Base-by-base conservation (phyloP, 305 asterid species). In the Nicotiana rustica region DNA sequence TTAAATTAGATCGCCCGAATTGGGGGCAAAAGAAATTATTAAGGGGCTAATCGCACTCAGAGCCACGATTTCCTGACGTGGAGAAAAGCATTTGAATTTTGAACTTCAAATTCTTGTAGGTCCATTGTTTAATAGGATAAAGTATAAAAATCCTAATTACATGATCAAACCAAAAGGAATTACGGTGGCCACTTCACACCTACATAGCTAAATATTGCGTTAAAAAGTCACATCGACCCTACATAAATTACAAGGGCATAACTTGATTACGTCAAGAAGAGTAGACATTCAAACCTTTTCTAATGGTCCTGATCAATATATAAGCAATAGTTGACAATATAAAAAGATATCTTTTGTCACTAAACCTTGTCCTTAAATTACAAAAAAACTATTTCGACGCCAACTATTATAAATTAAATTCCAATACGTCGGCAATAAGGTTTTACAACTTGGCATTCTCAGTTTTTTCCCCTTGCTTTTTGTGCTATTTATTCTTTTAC, bases 41-140 rank as follows among this genome's bases (percentile, higher is more conserved):
- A 12, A 52, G 17, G 59, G 59, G 12, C 59, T 10, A 49, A 12
- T 49, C 15, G 57, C 10, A 49, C 5, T 49, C 57, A 49, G 31
- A 29, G 31, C 83, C 85, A 61, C 67, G 31, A 80, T 71, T 82
- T 31, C 13, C 71, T 82, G 78, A 85, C 35, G 82, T 78, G 78
- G 71, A 64, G 4, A 52, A 78, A 69, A 68, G 19, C 17, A 77
- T 25, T 5, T 13, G 55, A 10, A 25, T 38, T 38, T 38, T 38
- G 2, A 38, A 38, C 25, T 49, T 49, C 31, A 29, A 29, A 29
- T 29, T 29, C 2, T 29, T 29, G 44, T 33, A 57, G 29, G 17
- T 25, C 33, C 29, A 17, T 17, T 56, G 8, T 33, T 0, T 70
- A 15, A 17, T 71, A 19, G 4, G 47, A 18, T 38, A 38, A 31